Evolutionary conservation across 1,284 basidiomycete species (phyloP).

Genomic region (Cystobasidiaceae sp.): DNA sequence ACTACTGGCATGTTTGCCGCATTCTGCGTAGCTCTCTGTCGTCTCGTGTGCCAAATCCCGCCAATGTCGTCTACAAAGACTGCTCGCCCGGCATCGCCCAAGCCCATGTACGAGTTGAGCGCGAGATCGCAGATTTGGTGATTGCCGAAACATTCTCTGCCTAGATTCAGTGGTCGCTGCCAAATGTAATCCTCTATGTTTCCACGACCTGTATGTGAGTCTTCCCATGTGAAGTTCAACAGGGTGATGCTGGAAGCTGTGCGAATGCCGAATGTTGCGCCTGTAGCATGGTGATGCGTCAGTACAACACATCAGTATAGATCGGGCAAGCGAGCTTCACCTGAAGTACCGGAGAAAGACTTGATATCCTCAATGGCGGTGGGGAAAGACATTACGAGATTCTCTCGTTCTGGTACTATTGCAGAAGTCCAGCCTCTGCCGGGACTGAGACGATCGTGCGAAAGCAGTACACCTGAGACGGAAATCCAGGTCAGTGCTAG

Average conservation of each 20-base stretch:
- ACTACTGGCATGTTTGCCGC: no score
- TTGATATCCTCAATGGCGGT: conserved; percentile 9
- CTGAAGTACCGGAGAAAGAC: not conserved
- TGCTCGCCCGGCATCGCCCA: not conserved
- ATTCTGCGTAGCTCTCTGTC: no score
- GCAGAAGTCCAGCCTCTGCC: not conserved
- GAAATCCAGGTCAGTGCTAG: not conserved
- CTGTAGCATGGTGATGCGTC: no score
- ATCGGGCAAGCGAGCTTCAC: no score
- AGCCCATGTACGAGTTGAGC: not conserved
- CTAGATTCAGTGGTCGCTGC: not conserved
- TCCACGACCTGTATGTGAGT: not conserved
- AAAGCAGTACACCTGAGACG: not conserved
- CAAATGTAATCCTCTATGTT: not conserved
- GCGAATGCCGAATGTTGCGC: not conserved
- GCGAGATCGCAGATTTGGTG: not conserved
- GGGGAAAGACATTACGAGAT: not conserved
- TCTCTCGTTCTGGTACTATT: not conserved
- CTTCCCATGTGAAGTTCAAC: not conserved
- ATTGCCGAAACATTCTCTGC: not conserved
- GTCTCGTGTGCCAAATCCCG: not conserved
- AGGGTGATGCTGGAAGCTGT: not conserved
- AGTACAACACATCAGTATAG: no score
- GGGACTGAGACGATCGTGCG: not conserved
- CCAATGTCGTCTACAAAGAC: not conserved